Evolutionary conservation across 2,329 filamentous ascomycete species (phyloP).

Genomic region (Byssothecium circinans): DNA sequence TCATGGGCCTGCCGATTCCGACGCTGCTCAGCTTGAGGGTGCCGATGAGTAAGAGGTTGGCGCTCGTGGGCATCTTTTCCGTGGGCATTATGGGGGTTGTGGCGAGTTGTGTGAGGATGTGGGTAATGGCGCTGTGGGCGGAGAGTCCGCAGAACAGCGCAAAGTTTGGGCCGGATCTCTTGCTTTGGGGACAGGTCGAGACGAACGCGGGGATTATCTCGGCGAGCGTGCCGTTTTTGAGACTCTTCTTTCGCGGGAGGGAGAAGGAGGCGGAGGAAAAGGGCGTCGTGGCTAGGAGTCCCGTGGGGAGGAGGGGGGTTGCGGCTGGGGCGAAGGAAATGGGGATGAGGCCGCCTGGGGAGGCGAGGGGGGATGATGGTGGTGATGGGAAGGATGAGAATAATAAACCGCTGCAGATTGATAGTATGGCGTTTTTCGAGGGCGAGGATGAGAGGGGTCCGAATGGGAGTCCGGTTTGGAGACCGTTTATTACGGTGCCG

Average conservation of each 20-base stretch:
- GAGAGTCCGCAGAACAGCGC: constrained; percentile 43
- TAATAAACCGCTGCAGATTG: constrained; percentile 22
- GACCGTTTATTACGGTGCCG: constrained; percentile 40
- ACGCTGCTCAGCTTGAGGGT: constrained; percentile 52
- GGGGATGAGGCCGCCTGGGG: constrained; percentile 17
- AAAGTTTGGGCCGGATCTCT: constrained; percentile 37
- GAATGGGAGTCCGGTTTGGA: constrained; percentile 26
- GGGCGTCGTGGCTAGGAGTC: background rate
- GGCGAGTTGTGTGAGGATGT: constrained; percentile 41
- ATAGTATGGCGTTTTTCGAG: constrained; percentile 24
- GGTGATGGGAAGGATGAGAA: too few relatives aligned
- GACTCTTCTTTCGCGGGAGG: constrained; percentile 42
- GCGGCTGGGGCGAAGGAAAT: constrained; percentile 9
- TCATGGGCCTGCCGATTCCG: constrained; percentile 50
- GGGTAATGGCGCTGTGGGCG: constrained; percentile 41
- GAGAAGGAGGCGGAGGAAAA: constrained; percentile 12
- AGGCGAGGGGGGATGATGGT: background rate
- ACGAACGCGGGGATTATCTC: constrained; percentile 52
- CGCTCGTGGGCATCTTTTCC: constrained; percentile 48
- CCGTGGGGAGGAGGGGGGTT: constrained; percentile 9
- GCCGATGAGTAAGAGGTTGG: constrained; percentile 53
- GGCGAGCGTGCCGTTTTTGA: constrained; percentile 49
- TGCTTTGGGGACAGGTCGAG: constrained; percentile 53
- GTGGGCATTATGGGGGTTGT: constrained; percentile 41
- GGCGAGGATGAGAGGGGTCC: constrained; percentile 11